Evolutionary conservation across 306 rosid genomes (phyloP).

Genomic region (Lupinus albus): DNA sequence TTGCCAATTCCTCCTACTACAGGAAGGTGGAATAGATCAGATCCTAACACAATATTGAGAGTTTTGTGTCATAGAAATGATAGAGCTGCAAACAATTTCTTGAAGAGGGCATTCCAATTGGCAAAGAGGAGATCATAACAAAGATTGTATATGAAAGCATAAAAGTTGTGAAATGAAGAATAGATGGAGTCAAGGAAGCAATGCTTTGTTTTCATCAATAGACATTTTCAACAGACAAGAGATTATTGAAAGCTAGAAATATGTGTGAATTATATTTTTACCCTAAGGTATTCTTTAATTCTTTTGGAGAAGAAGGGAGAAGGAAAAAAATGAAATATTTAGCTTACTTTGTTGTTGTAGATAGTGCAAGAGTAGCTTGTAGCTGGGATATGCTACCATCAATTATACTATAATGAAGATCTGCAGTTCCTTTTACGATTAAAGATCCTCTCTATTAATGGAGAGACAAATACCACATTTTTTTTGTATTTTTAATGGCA

Average conservation of each 20-base stretch:
- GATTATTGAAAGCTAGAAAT: constrained; percentile 12
- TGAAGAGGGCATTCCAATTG: constrained; percentile 81
- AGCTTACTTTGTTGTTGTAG: no score
- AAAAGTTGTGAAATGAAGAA: constrained; percentile 13
- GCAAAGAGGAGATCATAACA: constrained; percentile 67
- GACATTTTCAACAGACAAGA: constrained; percentile 26
- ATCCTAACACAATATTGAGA: no score
- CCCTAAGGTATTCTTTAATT: constrained; percentile 39
- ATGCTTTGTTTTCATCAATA: constrained; percentile 28
- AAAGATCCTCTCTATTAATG: no score
- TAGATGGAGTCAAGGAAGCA: constrained; percentile 14
- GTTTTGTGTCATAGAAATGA: constrained; percentile 87
- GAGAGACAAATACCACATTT: no score
- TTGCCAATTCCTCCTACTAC: constrained; percentile 92
- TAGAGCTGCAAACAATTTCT: constrained; percentile 67
- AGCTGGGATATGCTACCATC: no score
- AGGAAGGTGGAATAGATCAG: constrained; percentile 83
- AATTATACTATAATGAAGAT: no score
- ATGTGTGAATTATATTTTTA: constrained; percentile 37
- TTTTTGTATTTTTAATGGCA: no score
- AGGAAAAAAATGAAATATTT: constrained; percentile 1
- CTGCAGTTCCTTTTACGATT: no score
- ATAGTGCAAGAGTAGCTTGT: no score
- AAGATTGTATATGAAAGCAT: neutral
- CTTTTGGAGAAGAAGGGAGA: constrained; percentile 30